These are phyloP conservation scores for Naematelia encephala DNA, from an alignment of 768 basidiomycete genomes.

Conservation along the genomic window DNA sequence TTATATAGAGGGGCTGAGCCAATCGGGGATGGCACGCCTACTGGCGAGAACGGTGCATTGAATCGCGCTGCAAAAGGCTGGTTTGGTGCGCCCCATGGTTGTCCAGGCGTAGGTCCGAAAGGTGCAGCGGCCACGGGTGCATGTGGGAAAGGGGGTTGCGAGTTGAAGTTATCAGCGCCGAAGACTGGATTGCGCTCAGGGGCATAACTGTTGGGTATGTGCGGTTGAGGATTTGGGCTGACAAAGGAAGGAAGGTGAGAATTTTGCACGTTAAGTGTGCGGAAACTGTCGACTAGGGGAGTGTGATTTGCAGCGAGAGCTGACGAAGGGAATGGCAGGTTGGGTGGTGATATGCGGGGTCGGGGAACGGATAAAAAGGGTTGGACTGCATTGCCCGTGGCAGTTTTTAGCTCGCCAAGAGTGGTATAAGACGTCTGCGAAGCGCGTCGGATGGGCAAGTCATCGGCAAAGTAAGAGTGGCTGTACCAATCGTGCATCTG, in stretches of 20 bases:
- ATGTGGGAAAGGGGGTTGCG: slow-evolving; percentile 1
- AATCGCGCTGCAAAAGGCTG: neutral
- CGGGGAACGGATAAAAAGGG: slow-evolving; percentile 53
- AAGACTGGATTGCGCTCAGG: slow-evolving; percentile 9
- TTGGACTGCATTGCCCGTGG: slow-evolving; percentile 46
- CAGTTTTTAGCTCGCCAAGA: slow-evolving; percentile 48
- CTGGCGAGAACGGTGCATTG: slow-evolving; percentile 17
- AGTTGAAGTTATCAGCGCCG: neutral
- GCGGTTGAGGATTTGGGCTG: slow-evolving; percentile 3
- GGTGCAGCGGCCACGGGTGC: slow-evolving; percentile 10
- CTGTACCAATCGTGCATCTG: slow-evolving; percentile 94
- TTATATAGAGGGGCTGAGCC: slow-evolving; percentile 10
- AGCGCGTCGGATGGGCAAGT: slow-evolving; percentile 75
- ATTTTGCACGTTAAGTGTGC: slow-evolving; percentile 8
- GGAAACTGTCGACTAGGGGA: slow-evolving; percentile 15
- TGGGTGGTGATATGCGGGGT: slow-evolving; percentile 56
- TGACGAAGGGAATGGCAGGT: slow-evolving; percentile 45
- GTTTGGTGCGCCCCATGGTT: slow-evolving; percentile 1
- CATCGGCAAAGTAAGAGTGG: slow-evolving; percentile 78
- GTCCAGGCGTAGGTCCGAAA: slow-evolving; percentile 9
- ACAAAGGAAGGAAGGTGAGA: neutral
- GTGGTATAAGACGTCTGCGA: slow-evolving; percentile 50
- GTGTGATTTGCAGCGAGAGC: slow-evolving; percentile 18
- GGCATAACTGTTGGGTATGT: neutral
- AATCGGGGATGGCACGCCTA: slow-evolving; percentile 31